Conservation (phyloP, 139 green algal genomes). For the Gonium pectorale region DNA sequence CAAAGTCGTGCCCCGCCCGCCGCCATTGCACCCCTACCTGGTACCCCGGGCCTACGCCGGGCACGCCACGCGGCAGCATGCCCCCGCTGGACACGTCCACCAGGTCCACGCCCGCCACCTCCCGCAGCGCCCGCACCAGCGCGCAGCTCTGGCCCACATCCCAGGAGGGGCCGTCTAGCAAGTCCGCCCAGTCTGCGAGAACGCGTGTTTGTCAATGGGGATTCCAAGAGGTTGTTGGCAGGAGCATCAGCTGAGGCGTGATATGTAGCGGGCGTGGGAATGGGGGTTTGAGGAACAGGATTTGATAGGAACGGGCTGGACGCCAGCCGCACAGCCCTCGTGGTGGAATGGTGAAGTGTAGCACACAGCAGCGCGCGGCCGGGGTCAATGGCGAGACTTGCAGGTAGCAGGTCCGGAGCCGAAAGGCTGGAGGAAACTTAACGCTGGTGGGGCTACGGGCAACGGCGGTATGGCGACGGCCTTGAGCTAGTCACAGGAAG, state of each 20-base stretch:
- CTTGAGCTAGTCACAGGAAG: no score
- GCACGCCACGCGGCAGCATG: background rate
- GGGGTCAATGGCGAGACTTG: no score
- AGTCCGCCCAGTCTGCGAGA: background rate
- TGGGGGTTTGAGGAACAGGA: background rate
- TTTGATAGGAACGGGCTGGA: background rate
- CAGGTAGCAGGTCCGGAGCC: no score
- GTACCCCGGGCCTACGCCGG: background rate
- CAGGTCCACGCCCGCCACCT: conserved; percentile 13
- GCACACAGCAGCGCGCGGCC: no score
- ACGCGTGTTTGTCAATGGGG: background rate
- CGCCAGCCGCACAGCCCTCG: background rate
- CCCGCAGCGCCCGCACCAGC: background rate
- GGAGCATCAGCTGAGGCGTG: no score
- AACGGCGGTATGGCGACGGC: no score
- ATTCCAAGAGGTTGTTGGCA: no score
- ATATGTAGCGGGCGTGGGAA: no score
- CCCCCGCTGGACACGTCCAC: conserved; percentile 34
- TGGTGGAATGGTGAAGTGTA: no score
- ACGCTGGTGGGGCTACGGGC: no score
- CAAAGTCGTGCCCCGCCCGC: no score
- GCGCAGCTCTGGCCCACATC: background rate
- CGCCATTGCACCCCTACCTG: conserved; percentile 16
- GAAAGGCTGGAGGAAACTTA: no score
- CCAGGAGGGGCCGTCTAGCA: conserved; percentile 32